A percentile compares a stretch with the other conserved stretches of the same genome.
Evolutionary conservation across 192 early-diverging fungal species (phyloP).

Genomic region (Polychytrium aggregatum): DNA sequence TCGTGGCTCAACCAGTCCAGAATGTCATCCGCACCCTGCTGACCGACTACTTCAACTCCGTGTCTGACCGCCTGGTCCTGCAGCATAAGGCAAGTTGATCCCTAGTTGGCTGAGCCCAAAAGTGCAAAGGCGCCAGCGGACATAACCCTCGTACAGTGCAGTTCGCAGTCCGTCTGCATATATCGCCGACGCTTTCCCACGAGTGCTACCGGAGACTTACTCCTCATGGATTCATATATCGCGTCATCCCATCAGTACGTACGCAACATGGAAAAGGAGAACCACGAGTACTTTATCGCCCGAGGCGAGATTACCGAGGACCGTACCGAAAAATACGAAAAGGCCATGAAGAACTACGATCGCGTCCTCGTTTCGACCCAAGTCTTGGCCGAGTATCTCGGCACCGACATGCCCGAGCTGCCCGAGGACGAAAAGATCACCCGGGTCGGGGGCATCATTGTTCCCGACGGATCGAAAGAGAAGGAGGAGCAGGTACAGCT

Average conservation of each 20-base stretch:
- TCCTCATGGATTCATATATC: too few species aligned
- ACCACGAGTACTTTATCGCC: conserved; percentile 69
- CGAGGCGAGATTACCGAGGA: conserved; percentile 74
- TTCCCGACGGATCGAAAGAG: conserved; percentile 14
- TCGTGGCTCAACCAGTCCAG: conserved; percentile 11
- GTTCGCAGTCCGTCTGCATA: too few species aligned
- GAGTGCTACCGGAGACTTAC: too few species aligned
- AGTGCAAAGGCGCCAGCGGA: too few species aligned
- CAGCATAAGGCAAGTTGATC: too few species aligned
- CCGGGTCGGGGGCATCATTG: conserved; percentile 18
- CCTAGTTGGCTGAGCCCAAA: too few species aligned
- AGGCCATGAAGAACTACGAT: conserved; percentile 53
- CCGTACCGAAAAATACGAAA: conserved; percentile 63
- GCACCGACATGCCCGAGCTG: conserved; percentile 63
- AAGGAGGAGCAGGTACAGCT: conserved; percentile 8
- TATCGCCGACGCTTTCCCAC: too few species aligned
- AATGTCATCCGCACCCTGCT: conserved; percentile 24
- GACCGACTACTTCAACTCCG: conserved; percentile 44
- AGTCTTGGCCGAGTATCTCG: conserved; percentile 62
- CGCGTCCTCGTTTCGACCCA: conserved; percentile 47
- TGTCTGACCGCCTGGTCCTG: conserved; percentile 51
- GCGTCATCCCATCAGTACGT: conserved; percentile 29
- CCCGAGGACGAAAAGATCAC: conserved; percentile 55
- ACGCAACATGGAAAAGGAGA: conserved; percentile 57
- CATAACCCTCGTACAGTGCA: too few species aligned